phyloP scores from a whole-genome alignment of 2,329 filamentous ascomycete genomes.

The Beauveria sp. region DNA sequence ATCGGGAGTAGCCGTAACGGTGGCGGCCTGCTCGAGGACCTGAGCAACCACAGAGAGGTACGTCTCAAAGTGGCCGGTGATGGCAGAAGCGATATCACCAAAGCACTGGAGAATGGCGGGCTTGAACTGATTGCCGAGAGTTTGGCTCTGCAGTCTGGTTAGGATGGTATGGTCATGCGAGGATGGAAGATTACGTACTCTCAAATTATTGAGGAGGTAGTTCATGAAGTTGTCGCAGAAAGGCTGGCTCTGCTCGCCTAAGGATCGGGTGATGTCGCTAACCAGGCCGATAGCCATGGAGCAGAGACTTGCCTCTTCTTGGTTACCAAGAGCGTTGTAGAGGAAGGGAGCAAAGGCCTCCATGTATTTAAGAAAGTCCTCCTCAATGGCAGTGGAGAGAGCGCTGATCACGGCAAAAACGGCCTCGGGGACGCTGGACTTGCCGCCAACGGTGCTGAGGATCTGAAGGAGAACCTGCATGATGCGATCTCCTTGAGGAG shows the following conservation, averaged over 20 bases:
- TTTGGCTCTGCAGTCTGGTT: conserved; percentile 53
- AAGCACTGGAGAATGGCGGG: conserved; percentile 97
- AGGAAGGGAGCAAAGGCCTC: conserved; percentile 87
- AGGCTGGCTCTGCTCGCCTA: conserved; percentile 84
- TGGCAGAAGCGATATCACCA: conserved; percentile 93
- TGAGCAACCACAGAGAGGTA: conserved; percentile 89
- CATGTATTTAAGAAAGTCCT: conserved; percentile 96
- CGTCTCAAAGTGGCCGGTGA: conserved; percentile 83
- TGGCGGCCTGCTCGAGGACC: conserved; percentile 87
- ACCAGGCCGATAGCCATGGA: conserved; percentile 96
- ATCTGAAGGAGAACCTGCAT: conserved; percentile 85
- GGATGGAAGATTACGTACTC: conserved; percentile 45
- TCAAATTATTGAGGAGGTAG: conserved; percentile 84
- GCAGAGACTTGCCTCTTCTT: conserved; percentile 89
- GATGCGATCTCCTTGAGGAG: conserved; percentile 83
- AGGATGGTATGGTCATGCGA: not conserved
- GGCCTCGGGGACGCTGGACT: conserved; percentile 91
- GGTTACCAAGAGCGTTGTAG: conserved; percentile 89
- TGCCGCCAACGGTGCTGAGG: conserved; percentile 66
- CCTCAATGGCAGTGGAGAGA: conserved; percentile 87
- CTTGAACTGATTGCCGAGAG: conserved; percentile 94
- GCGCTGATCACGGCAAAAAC: conserved; percentile 88
- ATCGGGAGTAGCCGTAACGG: conserved; percentile 70
- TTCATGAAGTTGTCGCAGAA: conserved; percentile 99
- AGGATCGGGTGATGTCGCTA: conserved; percentile 87